Base-by-base conservation (phyloP, 352 stramenopile genomes). In the Aphanomyces cochlioides region DNA sequence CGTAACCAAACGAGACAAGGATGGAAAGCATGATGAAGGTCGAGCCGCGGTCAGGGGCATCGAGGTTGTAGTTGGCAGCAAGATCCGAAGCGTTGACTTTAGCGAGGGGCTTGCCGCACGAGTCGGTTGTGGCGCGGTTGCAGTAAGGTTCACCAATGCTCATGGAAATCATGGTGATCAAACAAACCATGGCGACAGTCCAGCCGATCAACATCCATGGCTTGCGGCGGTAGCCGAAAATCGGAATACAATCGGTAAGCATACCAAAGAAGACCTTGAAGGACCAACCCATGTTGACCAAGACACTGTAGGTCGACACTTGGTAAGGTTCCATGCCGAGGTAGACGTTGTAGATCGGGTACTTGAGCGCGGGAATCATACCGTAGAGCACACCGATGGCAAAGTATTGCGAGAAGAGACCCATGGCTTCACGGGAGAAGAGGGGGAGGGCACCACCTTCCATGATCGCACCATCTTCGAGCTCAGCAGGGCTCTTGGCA, bases 211-310 rank as follows among this genome's bases (percentile, higher is more conserved):
- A 70, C 74, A 87, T 84, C 66, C 79, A 87, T 34, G 79, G 77
- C 13, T 78, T 78, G 56, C 79, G 78, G 43, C 79, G 79, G 69
- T 83, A 84, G 36, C 79, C 79, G 48, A 75, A 61, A 63, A 89
- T 75, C 10, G 79, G 79, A 5, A 82, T 38, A 59, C 77, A 84
- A 71, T 87, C 79, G 2, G 77, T 82, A 21, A 82, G 67, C 21
- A 87, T 78, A 17, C 78, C 79, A 70, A 81, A 83, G 53, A 87
- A 84, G n/a, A 84, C 72, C 65, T 85, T 87, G 76, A 82, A 80
- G 7, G 75, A 84, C 79, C 79, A 87, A 50, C 83, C 83, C 28
- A 84, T 66, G 70, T 81, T 81, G 73, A 85, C 59, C 40, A 86
- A 72, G 53, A 74, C 73, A 3, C 74, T 72, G 39, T 79, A 79